phyloP scores from a whole-genome alignment of 305 asterid genomes.

The Nicotiana rustica region DNA sequence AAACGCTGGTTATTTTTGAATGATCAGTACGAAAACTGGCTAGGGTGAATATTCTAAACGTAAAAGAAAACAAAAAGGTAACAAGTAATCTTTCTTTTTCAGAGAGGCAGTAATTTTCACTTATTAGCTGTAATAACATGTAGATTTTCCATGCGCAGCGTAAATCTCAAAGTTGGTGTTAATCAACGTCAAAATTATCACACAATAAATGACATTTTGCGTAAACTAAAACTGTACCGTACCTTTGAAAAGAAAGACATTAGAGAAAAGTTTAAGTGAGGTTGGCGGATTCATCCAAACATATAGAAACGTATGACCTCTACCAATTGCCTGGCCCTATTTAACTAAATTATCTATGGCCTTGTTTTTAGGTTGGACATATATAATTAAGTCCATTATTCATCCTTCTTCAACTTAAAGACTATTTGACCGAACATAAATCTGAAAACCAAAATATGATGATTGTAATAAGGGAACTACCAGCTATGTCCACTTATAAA shows the following conservation, averaged over 20 bases:
- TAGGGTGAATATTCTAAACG: background rate
- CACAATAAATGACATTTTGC: too few species aligned
- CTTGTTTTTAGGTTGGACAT: background rate
- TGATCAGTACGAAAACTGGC: too few species aligned
- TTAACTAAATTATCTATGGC: slow-evolving; percentile 11
- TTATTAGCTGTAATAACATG: slow-evolving; percentile 14
- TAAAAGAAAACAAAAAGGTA: background rate
- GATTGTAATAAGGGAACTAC: too few species aligned
- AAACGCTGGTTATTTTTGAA: too few species aligned
- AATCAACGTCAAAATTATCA: background rate
- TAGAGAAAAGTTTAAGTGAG: background rate
- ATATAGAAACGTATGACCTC: background rate
- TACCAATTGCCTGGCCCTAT: slow-evolving; percentile 13
- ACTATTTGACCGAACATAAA: background rate
- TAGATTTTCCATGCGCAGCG: slow-evolving; percentile 14
- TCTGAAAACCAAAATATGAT: too few species aligned
- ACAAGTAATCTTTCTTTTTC: background rate
- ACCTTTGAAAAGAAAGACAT: background rate
- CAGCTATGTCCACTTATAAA: too few species aligned
- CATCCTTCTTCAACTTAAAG: background rate
- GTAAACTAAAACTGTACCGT: background rate
- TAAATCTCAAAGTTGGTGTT: slow-evolving; percentile 7
- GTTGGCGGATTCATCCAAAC: slow-evolving; percentile 24
- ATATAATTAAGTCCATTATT: background rate
- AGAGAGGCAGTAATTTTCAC: slow-evolving; percentile 25